Evolutionary conservation across 371 early-diverging fungal genomes (phyloP), one percentile per base, ranked within the genome.

Genomic region (Entomophthora muscae): DNA sequence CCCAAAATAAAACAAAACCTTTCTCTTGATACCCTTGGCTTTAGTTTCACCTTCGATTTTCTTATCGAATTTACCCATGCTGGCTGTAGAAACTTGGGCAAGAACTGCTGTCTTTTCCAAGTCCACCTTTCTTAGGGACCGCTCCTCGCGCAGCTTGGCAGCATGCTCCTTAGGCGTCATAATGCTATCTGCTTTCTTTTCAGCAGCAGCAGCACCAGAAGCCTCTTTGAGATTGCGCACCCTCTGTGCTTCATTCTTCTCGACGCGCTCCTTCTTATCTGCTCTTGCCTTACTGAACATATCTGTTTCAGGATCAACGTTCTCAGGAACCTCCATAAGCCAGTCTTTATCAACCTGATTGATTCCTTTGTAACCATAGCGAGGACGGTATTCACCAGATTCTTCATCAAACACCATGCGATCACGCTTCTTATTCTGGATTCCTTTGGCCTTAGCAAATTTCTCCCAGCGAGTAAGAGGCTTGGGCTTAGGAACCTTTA

Each of bases 371-470:
- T 90, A 95, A 33, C 99, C 99, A 79, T 83, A 98, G 55, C 89
- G 80, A 60, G 93, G 93, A 32, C 79, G 79, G 73, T 88, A 94
- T 69, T 94, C 89, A 63, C 88, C 84, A 66, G 78, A 75, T 1
- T 77, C 85, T 65, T 98, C 98, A 71, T 97, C 91, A 71, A 70
- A 95, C 53, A 84, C 90, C 80, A 89, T 82, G 17, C 85, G 77
- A 2, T 82, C 80, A 71, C 83, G 83, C 75, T 94, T 94, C 70
- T 75, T 81, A 66, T 92, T 94, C 71, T 83, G 80, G 68, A 99
- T 98, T 26, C 98, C 98, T 79, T 98, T 99, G 67, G 80, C 78
- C 73, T 91, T 88, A 65, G 99, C 99, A 76, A 99, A 99, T 80
- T 88, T 89, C 77, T 99, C 98, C 99, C 99, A 99, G 68, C 91